A percentile compares a stretch with the other conserved stretches of the same genome.
Conservation (phyloP, 768 basidiomycete species). For the Boletus pseudopeckii region DNA sequence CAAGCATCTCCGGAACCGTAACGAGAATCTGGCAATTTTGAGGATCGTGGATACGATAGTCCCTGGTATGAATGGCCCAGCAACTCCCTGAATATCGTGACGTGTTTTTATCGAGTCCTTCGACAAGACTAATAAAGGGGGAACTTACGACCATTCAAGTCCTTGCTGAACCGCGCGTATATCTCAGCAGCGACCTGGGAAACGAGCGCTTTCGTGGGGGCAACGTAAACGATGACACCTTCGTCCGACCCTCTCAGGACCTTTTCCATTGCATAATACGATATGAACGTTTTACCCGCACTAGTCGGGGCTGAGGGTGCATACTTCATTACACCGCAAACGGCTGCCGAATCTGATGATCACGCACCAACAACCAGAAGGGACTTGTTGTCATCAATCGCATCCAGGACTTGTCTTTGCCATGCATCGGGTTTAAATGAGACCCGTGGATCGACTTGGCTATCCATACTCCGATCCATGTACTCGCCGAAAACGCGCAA, state of each 20-base stretch:
- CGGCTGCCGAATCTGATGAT: background rate
- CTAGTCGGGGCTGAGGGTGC: conserved; percentile 55
- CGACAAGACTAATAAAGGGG: background rate
- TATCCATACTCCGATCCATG: conserved; percentile 73
- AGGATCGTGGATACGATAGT: conserved; percentile 59
- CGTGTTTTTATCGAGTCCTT: background rate
- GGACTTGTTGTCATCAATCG: conserved; percentile 55
- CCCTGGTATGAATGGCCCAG: conserved; percentile 66
- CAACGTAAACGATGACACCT: conserved; percentile 67
- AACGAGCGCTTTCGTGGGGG: conserved; percentile 73
- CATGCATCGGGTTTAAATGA: conserved; percentile 66
- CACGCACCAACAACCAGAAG: conserved; percentile 60
- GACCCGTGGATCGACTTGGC: conserved; percentile 53
- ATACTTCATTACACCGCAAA: background rate
- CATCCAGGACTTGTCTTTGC: conserved; percentile 65
- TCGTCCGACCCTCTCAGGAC: conserved; percentile 60
- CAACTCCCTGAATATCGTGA: conserved; percentile 42
- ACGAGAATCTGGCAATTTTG: conserved; percentile 70
- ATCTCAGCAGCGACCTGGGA: conserved; percentile 70
- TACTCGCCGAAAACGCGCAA: conserved; percentile 65
- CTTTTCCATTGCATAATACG: conserved; percentile 75
- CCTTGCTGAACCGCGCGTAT: conserved; percentile 66
- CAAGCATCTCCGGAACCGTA: conserved; percentile 69
- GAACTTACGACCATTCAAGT: conserved; percentile 42
- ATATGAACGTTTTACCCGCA: conserved; percentile 76